Evolutionary conservation across 768 basidiomycete genomes (phyloP).

Genomic region (Podaxis pistillaris): DNA sequence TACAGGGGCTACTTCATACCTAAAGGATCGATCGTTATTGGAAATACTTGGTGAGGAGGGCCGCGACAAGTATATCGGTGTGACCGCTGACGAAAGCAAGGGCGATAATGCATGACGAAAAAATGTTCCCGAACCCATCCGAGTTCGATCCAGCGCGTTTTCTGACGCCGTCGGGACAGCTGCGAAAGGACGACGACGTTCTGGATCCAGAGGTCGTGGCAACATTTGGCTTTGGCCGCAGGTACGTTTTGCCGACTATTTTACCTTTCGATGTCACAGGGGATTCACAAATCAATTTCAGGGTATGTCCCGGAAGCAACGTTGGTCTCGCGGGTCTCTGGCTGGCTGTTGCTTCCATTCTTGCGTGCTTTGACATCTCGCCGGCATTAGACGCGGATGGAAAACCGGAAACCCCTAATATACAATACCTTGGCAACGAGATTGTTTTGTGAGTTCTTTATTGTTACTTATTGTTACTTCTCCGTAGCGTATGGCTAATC

Average conservation of each 20-base stretch:
- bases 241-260: conserved; percentile 1
- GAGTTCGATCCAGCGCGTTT: conserved; percentile 22
- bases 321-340: not conserved
- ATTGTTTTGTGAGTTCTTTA: not conserved
- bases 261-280: not conserved
- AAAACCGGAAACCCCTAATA: not conserved
- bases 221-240: conserved; percentile 16
- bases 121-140: conserved; percentile 20
- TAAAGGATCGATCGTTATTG: conserved; percentile 30
- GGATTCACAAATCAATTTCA: not conserved
- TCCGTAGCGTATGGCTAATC: not conserved
- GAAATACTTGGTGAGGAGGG: conserved; percentile 24
- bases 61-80: not conserved
- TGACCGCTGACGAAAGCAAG: not conserved
- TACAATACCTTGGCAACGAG: conserved; percentile 1
- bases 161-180: conserved; percentile 7
- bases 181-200: conserved; percentile 1
- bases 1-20: conserved; percentile 41
- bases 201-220: conserved; percentile 5
- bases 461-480: not conserved
- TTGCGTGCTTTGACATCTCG: conserved; percentile 1
- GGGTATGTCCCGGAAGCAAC: not conserved
- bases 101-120: conserved; percentile 16
- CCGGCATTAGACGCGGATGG: not conserved
- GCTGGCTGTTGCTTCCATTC: conserved; percentile 2